Evolutionary conservation across 1,284 basidiomycete genomes (phyloP).

Genomic region (Moesziomyces sp.): DNA sequence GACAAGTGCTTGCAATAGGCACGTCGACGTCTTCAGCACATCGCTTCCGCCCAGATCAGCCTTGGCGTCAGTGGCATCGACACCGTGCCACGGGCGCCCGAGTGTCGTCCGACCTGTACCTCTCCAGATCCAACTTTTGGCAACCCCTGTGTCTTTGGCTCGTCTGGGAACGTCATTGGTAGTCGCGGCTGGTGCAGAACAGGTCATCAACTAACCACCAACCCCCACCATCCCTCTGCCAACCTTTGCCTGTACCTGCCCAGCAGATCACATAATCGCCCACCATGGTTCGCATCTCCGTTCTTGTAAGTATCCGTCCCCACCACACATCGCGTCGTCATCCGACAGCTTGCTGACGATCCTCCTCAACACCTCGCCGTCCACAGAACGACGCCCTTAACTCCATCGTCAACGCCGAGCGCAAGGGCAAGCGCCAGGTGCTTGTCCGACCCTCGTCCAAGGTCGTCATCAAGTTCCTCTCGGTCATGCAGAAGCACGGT

Average conservation of each 20-base stretch:
- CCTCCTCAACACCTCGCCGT: neutral
- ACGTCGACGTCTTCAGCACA: no score
- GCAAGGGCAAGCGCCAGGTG: slow-evolving; percentile 67
- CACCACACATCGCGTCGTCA: neutral
- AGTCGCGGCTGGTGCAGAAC: slow-evolving; percentile 52
- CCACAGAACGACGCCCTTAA: slow-evolving; percentile 67
- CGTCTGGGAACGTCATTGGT: slow-evolving; percentile 46
- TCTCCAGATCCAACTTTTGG: slow-evolving; percentile 50
- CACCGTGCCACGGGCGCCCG: slow-evolving; percentile 2
- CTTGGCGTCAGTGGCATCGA: no score
- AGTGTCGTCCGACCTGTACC: slow-evolving; percentile 37
- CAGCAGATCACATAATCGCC: slow-evolving; percentile 58
- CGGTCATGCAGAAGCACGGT: slow-evolving; percentile 68
- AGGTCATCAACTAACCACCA: slow-evolving; percentile 42
- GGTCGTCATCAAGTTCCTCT: slow-evolving; percentile 68
- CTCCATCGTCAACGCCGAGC: slow-evolving; percentile 68
- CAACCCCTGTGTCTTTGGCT: slow-evolving; percentile 37
- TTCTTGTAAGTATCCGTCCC: slow-evolving; percentile 57
- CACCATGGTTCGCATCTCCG: slow-evolving; percentile 67
- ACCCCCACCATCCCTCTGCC: neutral
- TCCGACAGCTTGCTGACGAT: slow-evolving; percentile 3
- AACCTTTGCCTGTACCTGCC: slow-evolving; percentile 49
- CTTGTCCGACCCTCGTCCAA: slow-evolving; percentile 67
- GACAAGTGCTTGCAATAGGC: neutral
- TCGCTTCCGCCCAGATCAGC: no score